phyloP scores from a whole-genome alignment of 2,329 filamentous ascomycete species.

The Phyllachora maydis region DNA sequence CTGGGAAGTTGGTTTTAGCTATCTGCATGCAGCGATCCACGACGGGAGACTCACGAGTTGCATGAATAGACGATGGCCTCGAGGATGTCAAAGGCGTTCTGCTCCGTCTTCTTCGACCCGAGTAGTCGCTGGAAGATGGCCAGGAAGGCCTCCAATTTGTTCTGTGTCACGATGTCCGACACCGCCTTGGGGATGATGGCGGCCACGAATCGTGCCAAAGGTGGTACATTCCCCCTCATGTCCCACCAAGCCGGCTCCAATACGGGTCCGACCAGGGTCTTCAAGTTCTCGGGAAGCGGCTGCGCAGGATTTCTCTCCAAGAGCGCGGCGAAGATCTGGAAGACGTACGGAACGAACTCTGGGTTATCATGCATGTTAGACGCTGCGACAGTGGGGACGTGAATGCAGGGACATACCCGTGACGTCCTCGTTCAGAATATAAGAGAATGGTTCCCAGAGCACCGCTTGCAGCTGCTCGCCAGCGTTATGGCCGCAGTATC shows the following conservation, averaged over 20 bases:
- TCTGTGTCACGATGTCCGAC: conserved; percentile 50
- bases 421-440: conserved; percentile 62
- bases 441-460: conserved; percentile 67
- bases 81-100: conserved; percentile 73
- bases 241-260: conserved; percentile 78
- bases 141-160: conserved; percentile 74
- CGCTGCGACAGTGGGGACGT: not conserved
- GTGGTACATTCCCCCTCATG: conserved; percentile 78
- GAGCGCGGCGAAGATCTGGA: conserved; percentile 83
- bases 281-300: conserved; percentile 65
- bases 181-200: conserved; percentile 66
- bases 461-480: conserved; percentile 58
- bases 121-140: conserved; percentile 90
- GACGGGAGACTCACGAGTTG: conserved; percentile 35
- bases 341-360: conserved; percentile 94
- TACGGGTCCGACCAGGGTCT: conserved; percentile 56
- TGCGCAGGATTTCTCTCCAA: conserved; percentile 68
- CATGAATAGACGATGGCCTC: conserved; percentile 61
- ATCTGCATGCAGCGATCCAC: conserved; percentile 1
- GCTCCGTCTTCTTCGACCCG: conserved; percentile 62
- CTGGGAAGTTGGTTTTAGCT: conserved; percentile 20
- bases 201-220: conserved; percentile 64
- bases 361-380: conserved; percentile 10
- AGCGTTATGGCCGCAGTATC: conserved; percentile 40
- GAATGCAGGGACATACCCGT: conserved; percentile 30